Evolutionary conservation across 495 filamentous ascomycete genomes (phyloP), one percentile per base, ranked within the genome.

Genomic region (Hamigera avellanea): DNA sequence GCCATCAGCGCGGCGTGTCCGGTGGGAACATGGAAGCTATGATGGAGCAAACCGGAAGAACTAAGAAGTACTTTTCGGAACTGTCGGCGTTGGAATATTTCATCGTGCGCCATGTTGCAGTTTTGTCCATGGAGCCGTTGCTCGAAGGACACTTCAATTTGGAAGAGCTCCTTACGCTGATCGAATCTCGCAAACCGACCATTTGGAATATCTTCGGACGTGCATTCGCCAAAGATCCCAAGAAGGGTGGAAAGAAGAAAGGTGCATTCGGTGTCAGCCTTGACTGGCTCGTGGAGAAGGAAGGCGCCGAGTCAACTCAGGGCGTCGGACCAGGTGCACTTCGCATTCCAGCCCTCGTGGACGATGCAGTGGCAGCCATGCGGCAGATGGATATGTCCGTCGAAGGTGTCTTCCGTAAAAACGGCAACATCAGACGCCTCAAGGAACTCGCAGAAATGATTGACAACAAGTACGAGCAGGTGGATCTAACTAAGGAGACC

Each of bases 171-270:
- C 72, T 99, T 8, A 78, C 83, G 34, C 72, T 99, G 21, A 96
- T 99, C 35, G 93, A 96, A 52, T 87, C 84, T 12, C 80, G 81
- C 45, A 91, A 95, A 50, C 78, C 83, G 8, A 95, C 82, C 2
- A 93, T 96, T 62, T 99, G 91, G 91, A 85, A 84, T 45, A 93
- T 93, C 48, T 93, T 96, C 40, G 89, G 89, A 35, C 93, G 93
- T 48, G 89, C 88, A 9, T 98, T 98, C 68, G 65, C 62, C 33
- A 85, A 93, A 49, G 86, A 93, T 44, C 72, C 72, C 36, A 76
- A 75, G 44, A 91, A 88, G 50, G 72, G 57, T 21, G 73, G 70
- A 43, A 93, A 93, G 56, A 94, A 93, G 70, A 95, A 93, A 63
- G 88, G 87, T 21, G 73, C 88, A 15, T 99, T 99, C 55, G 86